Evolutionary conservation across 2,329 filamentous ascomycete species (phyloP).

Genomic region (Fusarium guadeloupense): DNA sequence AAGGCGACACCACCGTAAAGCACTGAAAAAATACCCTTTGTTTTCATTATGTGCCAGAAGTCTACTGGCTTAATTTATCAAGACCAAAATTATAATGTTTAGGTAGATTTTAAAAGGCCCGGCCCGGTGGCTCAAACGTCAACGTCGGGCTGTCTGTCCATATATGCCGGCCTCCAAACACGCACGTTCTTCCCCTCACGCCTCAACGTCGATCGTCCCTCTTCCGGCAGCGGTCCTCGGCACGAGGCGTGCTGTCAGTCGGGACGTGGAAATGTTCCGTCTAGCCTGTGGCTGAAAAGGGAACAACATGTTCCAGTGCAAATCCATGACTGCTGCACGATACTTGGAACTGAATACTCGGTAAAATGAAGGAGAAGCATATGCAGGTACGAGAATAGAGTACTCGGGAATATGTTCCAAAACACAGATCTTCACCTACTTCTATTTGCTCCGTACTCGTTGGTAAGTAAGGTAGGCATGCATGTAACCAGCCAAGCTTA

Average conservation of each 20-base stretch:
- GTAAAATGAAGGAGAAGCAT: not conserved
- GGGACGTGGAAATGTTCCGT: not conserved
- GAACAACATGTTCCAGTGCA: not conserved
- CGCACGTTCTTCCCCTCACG: constrained; percentile 1
- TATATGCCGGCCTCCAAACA: not conserved
- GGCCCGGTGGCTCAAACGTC: constrained; percentile 27
- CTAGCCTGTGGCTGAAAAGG: not conserved
- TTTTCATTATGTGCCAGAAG: not conserved
- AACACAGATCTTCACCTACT: not conserved
- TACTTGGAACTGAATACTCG: not conserved
- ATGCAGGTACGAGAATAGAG: not conserved
- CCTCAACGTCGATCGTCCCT: constrained; percentile 1
- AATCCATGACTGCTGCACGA: not conserved
- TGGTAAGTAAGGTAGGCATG: not conserved
- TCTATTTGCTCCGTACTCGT: not conserved
- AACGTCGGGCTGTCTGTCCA: constrained; percentile 1
- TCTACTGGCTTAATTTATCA: not conserved
- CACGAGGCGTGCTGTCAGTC: not conserved
- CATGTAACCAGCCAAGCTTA: constrained; percentile 10
- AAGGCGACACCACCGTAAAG: not conserved
- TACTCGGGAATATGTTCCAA: not conserved
- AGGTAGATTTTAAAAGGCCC: constrained; percentile 18
- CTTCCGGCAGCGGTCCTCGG: constrained; percentile 1
- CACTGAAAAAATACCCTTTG: not conserved
- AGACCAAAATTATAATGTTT: not conserved